A percentile compares a stretch with the other conserved stretches of the same genome.
These are phyloP conservation scores for Noccaea caerulescens DNA, from an alignment of 345 rosid genomes.

Conservation along the genomic window DNA sequence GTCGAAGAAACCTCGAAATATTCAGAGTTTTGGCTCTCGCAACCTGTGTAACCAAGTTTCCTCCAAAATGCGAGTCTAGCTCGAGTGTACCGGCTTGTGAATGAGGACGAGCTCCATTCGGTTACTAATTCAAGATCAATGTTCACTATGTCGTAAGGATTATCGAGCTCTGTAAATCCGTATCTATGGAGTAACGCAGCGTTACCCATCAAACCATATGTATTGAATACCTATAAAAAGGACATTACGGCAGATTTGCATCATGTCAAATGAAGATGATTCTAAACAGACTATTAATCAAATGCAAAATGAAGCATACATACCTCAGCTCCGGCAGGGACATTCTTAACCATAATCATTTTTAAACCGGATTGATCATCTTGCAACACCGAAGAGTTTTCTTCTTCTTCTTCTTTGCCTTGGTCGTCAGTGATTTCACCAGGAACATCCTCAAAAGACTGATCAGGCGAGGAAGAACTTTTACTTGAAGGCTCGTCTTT, in stretches of 20 bases:
- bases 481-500: constrained; percentile 42
- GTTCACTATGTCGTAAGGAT: constrained; percentile 75
- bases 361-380: constrained; percentile 54
- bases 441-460: constrained; percentile 15
- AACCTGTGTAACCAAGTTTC: constrained; percentile 62
- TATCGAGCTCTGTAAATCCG: constrained; percentile 81
- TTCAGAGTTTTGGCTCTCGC: constrained; percentile 67
- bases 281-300: not conserved
- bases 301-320: not conserved
- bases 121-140: constrained; percentile 81
- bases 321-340: constrained; percentile 78
- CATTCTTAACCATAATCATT: constrained; percentile 91
- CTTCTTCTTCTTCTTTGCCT: constrained; percentile 43
- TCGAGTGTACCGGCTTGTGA: constrained; percentile 64
- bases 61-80: constrained; percentile 75
- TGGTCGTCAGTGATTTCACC: constrained; percentile 36
- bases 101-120: constrained; percentile 64
- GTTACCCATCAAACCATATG: constrained; percentile 79
- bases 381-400: constrained; percentile 56
- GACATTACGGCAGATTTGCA: not conserved
- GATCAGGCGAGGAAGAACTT: constrained; percentile 35
- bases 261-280: constrained; percentile 13
- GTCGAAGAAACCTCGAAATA: constrained; percentile 74
- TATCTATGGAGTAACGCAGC: constrained; percentile 94
- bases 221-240: constrained; percentile 68